Evolutionary conservation across 2,329 filamentous ascomycete genomes (phyloP).

Genomic region (Clarireedia hainanense): DNA sequence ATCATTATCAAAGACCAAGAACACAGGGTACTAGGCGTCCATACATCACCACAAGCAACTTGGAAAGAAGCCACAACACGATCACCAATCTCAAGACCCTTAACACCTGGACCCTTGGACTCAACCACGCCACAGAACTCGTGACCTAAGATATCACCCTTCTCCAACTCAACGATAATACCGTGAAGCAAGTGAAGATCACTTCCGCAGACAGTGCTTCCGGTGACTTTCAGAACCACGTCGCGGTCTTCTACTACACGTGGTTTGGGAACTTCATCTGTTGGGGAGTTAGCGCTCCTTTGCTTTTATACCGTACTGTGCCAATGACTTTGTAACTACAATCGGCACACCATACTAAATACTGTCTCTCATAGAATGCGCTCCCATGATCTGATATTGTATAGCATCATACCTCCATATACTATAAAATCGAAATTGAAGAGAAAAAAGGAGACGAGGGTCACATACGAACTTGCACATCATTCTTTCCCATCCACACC

Average conservation of each 20-base stretch:
- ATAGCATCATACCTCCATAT: background rate
- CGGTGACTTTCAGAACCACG: constrained; percentile 69
- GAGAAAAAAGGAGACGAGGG: background rate
- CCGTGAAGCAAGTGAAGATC: constrained; percentile 32
- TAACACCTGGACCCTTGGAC: constrained; percentile 41
- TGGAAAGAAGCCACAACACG: constrained; percentile 82
- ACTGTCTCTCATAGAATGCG: too few species aligned
- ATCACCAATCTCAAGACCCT: constrained; percentile 48
- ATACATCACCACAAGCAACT: constrained; percentile 57
- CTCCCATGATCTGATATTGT: background rate
- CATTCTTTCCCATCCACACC: constrained; percentile 76
- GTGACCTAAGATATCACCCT: constrained; percentile 46
- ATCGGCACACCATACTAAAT: background rate
- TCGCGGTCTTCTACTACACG: constrained; percentile 65
- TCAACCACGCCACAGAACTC: constrained; percentile 46
- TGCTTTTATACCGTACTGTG: background rate
- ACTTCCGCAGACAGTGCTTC: constrained; percentile 30
- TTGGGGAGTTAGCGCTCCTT: background rate
- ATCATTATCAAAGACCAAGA: too few species aligned
- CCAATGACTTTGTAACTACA: background rate
- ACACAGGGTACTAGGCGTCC: constrained; percentile 10
- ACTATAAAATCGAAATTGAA: background rate
- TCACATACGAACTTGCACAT: constrained; percentile 54
- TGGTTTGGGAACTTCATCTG: constrained; percentile 60
- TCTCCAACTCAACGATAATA: constrained; percentile 37